Percentiles rank a stretch among this genome's conserved stretches.
phyloP scores from a whole-genome alignment of 345 rosid genomes.

The Populus deltoides region DNA sequence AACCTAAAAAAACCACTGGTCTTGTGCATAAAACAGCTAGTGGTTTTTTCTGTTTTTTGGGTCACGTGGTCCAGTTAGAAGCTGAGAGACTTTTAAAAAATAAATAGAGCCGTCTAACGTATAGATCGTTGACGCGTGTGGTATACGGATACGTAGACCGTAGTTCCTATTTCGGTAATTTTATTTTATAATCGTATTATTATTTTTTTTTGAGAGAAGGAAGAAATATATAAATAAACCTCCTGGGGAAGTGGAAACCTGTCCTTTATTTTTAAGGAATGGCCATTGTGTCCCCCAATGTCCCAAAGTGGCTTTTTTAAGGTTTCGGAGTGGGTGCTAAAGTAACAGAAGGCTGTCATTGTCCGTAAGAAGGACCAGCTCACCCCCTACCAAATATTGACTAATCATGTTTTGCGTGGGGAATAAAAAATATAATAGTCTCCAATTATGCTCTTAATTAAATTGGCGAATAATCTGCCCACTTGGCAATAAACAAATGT shows the following conservation, averaged over 20 bases:
- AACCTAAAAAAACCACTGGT: constrained; percentile 21
- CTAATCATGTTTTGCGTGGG: not conserved
- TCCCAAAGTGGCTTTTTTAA: not conserved
- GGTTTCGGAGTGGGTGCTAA: not conserved
- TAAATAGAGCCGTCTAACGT: constrained; percentile 17
- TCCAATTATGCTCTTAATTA: not conserved
- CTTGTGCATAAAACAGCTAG: constrained; percentile 1
- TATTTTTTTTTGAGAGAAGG: not conserved
- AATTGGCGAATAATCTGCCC: not conserved
- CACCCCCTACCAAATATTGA: not conserved
- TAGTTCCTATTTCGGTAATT: constrained; percentile 16
- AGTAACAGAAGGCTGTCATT: constrained; percentile 2
- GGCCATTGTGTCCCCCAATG: constrained; percentile 6
- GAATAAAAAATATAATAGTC: not conserved
- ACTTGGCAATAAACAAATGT: not conserved
- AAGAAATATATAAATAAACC: not conserved
- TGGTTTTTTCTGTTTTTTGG: not conserved
- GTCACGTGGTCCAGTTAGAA: constrained; percentile 31
- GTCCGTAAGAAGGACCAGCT: constrained; percentile 3
- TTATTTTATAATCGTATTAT: not conserved
- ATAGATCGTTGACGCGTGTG: constrained; percentile 53
- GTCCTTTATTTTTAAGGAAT: not conserved
- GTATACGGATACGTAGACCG: constrained; percentile 15
- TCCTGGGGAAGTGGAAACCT: not conserved
- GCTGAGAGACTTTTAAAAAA: not conserved